Conservation (phyloP, 2,329 filamentous ascomycete species). For the Calonectria leucothoes region DNA sequence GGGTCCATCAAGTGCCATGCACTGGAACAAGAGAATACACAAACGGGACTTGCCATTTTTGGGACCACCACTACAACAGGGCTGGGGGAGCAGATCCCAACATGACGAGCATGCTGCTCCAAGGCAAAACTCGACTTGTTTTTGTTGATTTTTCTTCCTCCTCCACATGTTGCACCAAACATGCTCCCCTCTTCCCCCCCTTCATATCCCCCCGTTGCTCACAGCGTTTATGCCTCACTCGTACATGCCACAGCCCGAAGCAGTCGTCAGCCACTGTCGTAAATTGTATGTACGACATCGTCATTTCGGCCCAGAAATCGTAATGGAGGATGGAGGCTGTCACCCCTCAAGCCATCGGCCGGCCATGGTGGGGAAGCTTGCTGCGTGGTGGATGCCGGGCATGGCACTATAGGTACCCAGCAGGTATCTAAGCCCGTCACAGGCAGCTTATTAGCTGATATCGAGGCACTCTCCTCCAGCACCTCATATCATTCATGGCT, state of each 20-base stretch:
- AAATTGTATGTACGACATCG: constrained; percentile 26
- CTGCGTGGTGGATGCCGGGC: constrained; percentile 17
- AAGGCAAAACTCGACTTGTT: not conserved
- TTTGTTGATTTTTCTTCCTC: not conserved
- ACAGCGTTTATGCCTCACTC: not conserved
- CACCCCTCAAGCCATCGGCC: constrained; percentile 20
- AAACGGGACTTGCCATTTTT: constrained; percentile 14
- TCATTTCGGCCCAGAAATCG: constrained; percentile 30
- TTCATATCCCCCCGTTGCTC: not conserved
- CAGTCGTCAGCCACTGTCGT: constrained; percentile 20
- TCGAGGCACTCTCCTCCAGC: constrained; percentile 9
- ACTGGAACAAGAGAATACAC: constrained; percentile 6
- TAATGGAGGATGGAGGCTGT: constrained; percentile 30
- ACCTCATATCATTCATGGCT: constrained; percentile 31
- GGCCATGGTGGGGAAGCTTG: constrained; percentile 33
- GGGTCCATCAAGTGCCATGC: constrained; percentile 19
- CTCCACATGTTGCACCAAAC: not conserved
- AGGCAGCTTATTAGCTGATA: constrained; percentile 23
- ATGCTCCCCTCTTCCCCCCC: not conserved
- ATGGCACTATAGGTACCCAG: constrained; percentile 24
- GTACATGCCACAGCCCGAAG: not conserved
- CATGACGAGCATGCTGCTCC: not conserved
- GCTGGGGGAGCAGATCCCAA: not conserved
- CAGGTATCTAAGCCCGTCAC: constrained; percentile 27
- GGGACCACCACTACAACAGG: constrained; percentile 13